These are phyloP conservation scores for Tetracladium marchalianum DNA, from an alignment of 495 filamentous ascomycete species.

Conservation along the genomic window DNA sequence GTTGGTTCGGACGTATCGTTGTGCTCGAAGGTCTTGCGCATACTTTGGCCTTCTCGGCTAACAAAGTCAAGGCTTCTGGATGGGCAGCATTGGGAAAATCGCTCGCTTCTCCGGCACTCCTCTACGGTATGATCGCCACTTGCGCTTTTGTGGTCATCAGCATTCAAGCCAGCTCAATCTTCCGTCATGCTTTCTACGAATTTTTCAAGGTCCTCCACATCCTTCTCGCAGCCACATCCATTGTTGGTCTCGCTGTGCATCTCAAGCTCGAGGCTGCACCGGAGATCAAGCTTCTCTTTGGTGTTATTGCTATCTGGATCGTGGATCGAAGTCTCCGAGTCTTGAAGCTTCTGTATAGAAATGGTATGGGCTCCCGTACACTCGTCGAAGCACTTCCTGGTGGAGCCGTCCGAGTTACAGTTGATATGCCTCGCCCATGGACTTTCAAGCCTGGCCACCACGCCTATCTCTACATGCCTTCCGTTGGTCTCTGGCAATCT, in stretches of 20 bases:
- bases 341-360: constrained; percentile 49
- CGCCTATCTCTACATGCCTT: constrained; percentile 73
- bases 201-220: constrained; percentile 77
- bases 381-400: constrained; percentile 55
- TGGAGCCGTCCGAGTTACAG: constrained; percentile 57
- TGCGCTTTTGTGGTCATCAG: constrained; percentile 51
- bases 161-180: constrained; percentile 62
- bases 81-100: constrained; percentile 33
- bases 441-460: constrained; percentile 66
- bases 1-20: constrained; percentile 71
- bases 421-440: constrained; percentile 69
- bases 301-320: constrained; percentile 54
- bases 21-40: constrained; percentile 55
- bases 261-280: constrained; percentile 49
- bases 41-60: constrained; percentile 35
- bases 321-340: constrained; percentile 51
- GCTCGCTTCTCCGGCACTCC: constrained; percentile 29
- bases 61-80: constrained; percentile 24
- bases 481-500: constrained; percentile 57
- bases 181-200: constrained; percentile 88
- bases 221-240: constrained; percentile 47
- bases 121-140: constrained; percentile 44
- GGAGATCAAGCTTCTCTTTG: constrained; percentile 50
- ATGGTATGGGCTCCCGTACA: constrained; percentile 50
- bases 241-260: constrained; percentile 63